Conservation (phyloP, 139 green algal species). For the Chlorella sp. region DNA sequence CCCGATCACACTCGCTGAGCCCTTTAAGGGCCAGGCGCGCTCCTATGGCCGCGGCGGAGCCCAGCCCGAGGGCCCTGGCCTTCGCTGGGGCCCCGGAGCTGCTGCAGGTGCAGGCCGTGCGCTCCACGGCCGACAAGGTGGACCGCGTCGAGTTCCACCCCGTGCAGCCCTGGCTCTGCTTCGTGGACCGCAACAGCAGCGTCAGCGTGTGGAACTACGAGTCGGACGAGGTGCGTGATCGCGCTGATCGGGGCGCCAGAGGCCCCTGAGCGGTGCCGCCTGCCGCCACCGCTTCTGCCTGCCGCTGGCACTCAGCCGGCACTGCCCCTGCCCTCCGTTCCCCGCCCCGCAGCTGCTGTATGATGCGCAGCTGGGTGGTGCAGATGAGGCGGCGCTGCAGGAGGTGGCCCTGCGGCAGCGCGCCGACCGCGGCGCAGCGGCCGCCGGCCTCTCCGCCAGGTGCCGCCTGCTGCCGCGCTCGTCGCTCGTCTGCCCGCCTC, state of each 20-base stretch:
- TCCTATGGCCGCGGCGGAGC: too few relatives aligned
- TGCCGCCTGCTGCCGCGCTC: slow-evolving; percentile 4
- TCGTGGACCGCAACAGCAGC: slow-evolving; percentile 45
- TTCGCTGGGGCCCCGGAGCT: not conserved
- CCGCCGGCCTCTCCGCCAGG: slow-evolving; percentile 5
- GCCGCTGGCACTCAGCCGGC: not conserved
- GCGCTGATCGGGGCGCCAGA: not conserved
- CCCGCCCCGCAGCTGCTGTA: slow-evolving; percentile 50
- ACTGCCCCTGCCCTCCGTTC: not conserved
- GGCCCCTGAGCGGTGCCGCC: not conserved
- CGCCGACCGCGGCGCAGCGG: slow-evolving; percentile 41
- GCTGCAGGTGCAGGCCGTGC: slow-evolving; percentile 10
- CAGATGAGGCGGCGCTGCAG: slow-evolving; percentile 59
- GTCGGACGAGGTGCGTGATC: slow-evolving; percentile 49
- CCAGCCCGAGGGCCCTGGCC: too few relatives aligned
- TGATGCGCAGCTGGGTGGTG: slow-evolving; percentile 44
- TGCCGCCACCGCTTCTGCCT: slow-evolving; percentile 8
- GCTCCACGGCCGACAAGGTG: slow-evolving; percentile 25
- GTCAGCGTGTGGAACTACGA: slow-evolving; percentile 64
- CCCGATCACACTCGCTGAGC: not conserved
- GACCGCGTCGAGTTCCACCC: slow-evolving; percentile 59
- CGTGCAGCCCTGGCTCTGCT: slow-evolving; percentile 60
- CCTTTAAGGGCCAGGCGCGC: too few relatives aligned
- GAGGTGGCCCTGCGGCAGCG: slow-evolving; percentile 57
- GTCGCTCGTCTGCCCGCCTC: too few relatives aligned